Percentiles rank a stretch among this genome's conserved stretches.
These are phyloP conservation scores for Musa troglodytarum DNA, from an alignment of 176 grass and related monocot genomes.

Conservation along the genomic window DNA sequence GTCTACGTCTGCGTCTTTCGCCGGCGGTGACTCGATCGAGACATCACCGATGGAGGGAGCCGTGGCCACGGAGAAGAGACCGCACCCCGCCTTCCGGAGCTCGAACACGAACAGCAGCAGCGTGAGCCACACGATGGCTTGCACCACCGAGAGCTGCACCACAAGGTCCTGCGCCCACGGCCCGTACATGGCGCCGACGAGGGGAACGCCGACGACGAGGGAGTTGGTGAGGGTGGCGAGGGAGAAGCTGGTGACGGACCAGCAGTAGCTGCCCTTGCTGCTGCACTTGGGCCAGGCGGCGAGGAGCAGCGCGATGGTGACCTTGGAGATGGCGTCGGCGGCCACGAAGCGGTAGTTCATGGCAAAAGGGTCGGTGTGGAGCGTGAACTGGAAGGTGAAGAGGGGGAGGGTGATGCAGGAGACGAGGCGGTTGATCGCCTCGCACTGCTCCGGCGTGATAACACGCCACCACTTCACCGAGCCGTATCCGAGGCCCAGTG, in stretches of 20 bases:
- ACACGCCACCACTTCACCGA: constrained; percentile 89
- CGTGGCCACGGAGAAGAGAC: constrained; percentile 57
- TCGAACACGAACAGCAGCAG: constrained; percentile 58
- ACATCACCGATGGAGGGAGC: constrained; percentile 35
- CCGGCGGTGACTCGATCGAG: constrained; percentile 27
- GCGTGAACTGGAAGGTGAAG: constrained; percentile 92
- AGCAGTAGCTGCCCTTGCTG: constrained; percentile 37
- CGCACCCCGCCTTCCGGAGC: constrained; percentile 39
- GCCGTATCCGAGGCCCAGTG: constrained; percentile 62
- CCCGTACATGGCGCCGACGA: constrained; percentile 78
- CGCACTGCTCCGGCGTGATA: constrained; percentile 81
- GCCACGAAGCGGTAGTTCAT: constrained; percentile 79
- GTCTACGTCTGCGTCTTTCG: constrained; percentile 25
- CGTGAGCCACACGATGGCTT: constrained; percentile 63
- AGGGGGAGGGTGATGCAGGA: constrained; percentile 77
- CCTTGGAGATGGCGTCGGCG: constrained; percentile 83
- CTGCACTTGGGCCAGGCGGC: constrained; percentile 47
- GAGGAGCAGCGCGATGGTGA: constrained; percentile 38
- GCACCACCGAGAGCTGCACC: constrained; percentile 77
- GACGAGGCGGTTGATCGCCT: constrained; percentile 84
- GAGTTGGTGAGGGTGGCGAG: constrained; percentile 74
- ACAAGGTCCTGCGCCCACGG: constrained; percentile 80
- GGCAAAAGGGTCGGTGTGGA: constrained; percentile 76
- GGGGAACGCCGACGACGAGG: constrained; percentile 76
- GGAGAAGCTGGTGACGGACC: constrained; percentile 61